Conservation (phyloP, 306 rosid species). For the Dryas drummondii region DNA sequence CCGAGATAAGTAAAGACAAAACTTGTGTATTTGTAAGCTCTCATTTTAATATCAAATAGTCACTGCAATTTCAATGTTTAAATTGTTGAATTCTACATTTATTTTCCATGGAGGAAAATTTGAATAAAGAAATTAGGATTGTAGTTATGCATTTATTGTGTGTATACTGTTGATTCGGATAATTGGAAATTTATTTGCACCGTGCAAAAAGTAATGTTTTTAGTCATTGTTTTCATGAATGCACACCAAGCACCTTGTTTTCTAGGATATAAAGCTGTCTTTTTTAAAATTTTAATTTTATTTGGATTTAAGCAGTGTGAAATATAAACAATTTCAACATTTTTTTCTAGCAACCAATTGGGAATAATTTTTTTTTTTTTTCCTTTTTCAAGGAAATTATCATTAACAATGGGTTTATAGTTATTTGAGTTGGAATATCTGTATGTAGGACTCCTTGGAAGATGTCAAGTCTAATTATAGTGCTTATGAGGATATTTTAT, state of each 20-base stretch:
- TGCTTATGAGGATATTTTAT: slow-evolving; percentile 55
- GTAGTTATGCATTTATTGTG: not conserved
- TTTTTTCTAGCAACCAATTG: not conserved
- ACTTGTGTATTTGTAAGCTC: not conserved
- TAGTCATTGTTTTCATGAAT: not conserved
- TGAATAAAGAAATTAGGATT: not conserved
- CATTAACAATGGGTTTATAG: not conserved
- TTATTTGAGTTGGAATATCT: slow-evolving; percentile 13
- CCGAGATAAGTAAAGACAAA: not conserved
- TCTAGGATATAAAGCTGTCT: not conserved
- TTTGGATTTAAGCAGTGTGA: not conserved
- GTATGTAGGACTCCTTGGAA: slow-evolving; percentile 54
- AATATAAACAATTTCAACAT: not conserved
- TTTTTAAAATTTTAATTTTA: not conserved
- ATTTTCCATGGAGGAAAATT: not conserved
- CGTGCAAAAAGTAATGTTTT: not conserved
- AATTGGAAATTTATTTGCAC: not conserved
- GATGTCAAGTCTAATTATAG: slow-evolving; percentile 61
- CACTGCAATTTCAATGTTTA: not conserved
- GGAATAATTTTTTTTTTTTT: not conserved
- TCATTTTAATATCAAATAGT: not conserved
- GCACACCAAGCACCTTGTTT: not conserved
- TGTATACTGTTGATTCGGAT: not conserved
- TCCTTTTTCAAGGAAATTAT: not conserved
- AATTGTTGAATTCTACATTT: not conserved